Evolutionary conservation across 257 asterid genomes (phyloP).

Genomic region (Solanum boliviense): DNA sequence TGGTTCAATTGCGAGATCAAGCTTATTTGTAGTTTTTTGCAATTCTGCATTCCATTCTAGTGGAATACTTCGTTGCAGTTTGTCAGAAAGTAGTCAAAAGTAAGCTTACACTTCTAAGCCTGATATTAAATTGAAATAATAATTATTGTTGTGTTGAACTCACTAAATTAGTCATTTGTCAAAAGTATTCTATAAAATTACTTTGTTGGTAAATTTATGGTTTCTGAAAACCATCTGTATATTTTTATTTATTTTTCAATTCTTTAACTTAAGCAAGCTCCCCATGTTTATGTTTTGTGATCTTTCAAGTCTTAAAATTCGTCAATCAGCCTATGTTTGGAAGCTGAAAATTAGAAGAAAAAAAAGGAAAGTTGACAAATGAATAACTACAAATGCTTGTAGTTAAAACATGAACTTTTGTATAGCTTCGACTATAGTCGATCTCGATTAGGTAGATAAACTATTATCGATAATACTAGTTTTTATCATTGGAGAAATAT

Average conservation of each 20-base stretch:
- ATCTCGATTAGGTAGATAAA: background rate
- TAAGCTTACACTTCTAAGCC: background rate
- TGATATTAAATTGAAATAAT: background rate
- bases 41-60: background rate
- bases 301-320: background rate
- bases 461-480: too few species aligned
- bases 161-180: background rate
- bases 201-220: background rate
- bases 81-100: background rate
- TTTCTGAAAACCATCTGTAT: background rate
- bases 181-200: background rate
- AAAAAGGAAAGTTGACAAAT: background rate
- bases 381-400: background rate
- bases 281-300: background rate
- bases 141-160: too few species aligned
- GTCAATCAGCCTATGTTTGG: background rate
- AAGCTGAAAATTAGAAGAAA: background rate
- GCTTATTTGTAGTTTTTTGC: background rate
- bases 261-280: background rate
- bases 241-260: background rate
- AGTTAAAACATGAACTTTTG: background rate
- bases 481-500: background rate
- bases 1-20: background rate
- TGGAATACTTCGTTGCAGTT: background rate
- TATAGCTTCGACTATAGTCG: background rate